A percentile compares a stretch with the other conserved stretches of the same genome.
Conservation (phyloP, 306 rosid genomes). For the Abrus precatorius region DNA sequence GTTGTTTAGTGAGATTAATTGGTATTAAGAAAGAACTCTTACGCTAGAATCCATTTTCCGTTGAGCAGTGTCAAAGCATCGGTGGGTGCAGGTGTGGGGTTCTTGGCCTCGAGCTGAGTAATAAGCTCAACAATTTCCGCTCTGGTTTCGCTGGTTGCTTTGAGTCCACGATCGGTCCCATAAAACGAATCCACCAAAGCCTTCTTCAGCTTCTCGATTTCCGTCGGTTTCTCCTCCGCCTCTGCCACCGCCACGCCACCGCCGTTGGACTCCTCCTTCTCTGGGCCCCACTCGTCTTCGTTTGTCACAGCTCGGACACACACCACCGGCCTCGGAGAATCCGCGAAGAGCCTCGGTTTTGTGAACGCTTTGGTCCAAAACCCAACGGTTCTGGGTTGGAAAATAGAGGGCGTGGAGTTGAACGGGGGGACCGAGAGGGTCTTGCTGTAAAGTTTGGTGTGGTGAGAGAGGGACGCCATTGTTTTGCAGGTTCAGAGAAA, state of each 20-base stretch:
- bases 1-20: too few species aligned
- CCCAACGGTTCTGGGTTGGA: slow-evolving; percentile 51
- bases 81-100: slow-evolving; percentile 89
- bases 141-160: slow-evolving; percentile 79
- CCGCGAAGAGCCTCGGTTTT: slow-evolving; percentile 39
- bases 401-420: slow-evolving; percentile 47
- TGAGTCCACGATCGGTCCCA: slow-evolving; percentile 86
- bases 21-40: slow-evolving; percentile 21
- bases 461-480: slow-evolving; percentile 71
- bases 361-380: slow-evolving; percentile 36
- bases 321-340: slow-evolving; percentile 36
- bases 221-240: slow-evolving; percentile 57
- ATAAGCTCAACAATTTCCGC: slow-evolving; percentile 95
- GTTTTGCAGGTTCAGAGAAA: not conserved
- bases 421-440: slow-evolving; percentile 50
- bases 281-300: slow-evolving; percentile 69
- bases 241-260: slow-evolving; percentile 51
- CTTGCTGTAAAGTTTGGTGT: slow-evolving; percentile 60
- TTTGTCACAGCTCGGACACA: slow-evolving; percentile 41
- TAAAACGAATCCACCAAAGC: slow-evolving; percentile 77
- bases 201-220: slow-evolving; percentile 71
- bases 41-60: slow-evolving; percentile 97
- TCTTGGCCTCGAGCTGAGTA: slow-evolving; percentile 81
- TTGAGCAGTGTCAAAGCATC: slow-evolving; percentile 86
- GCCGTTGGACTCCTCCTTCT: slow-evolving; percentile 47